These are phyloP conservation scores for Apiospora malaysiana DNA, from an alignment of 2,329 filamentous ascomycete genomes.

Conservation along the genomic window DNA sequence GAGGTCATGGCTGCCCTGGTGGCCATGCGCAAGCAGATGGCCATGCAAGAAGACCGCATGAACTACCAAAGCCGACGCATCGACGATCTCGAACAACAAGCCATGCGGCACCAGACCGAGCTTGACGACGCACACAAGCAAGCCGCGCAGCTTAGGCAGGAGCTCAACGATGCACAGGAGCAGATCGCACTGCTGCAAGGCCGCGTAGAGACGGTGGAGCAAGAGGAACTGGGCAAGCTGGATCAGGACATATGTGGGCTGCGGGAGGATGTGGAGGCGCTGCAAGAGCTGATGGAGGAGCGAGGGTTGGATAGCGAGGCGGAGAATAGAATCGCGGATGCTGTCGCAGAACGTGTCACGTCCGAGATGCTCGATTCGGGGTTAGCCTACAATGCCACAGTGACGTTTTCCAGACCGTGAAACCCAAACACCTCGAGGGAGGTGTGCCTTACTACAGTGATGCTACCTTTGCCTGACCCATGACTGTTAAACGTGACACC, in stretches of 20 bases:
- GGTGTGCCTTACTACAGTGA: neutral
- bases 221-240: constrained; percentile 1
- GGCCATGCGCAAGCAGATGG: constrained; percentile 16
- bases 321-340: neutral
- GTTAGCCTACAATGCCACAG: constrained; percentile 13
- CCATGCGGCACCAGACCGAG: neutral
- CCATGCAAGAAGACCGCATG: constrained; percentile 1
- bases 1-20: constrained; percentile 7
- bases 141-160: neutral
- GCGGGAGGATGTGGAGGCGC: constrained; percentile 3
- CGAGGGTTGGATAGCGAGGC: neutral
- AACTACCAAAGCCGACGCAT: neutral
- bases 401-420: constrained; percentile 7
- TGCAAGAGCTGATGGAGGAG: constrained; percentile 1
- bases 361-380: constrained; percentile 3
- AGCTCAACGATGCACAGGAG: constrained; percentile 1
- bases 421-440: neutral
- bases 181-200: constrained; percentile 6
- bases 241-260: constrained; percentile 10
- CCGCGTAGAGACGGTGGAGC: neutral
- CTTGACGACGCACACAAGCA: neutral
- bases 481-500: neutral
- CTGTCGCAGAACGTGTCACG: constrained; percentile 8
- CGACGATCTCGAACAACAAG: neutral
- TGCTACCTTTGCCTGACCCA: neutral